Conservation (phyloP, 176 grass and related monocot species). For the Musa itinerans region DNA sequence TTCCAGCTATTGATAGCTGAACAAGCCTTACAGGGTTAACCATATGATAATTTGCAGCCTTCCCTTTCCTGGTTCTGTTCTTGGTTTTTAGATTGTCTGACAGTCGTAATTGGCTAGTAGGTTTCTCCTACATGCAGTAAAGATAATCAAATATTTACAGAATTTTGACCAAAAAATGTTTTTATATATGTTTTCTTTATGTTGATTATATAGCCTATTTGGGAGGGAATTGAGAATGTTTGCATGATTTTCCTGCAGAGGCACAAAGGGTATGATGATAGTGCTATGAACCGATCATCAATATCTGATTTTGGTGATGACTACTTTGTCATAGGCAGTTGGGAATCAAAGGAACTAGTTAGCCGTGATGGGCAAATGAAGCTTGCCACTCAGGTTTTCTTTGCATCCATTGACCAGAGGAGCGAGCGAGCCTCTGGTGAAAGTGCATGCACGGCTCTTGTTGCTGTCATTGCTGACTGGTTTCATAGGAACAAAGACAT, state of each 20-base stretch:
- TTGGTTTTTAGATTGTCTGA: neutral
- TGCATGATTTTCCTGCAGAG: constrained; percentile 41
- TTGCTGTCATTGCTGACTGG: constrained; percentile 17
- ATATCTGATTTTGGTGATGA: constrained; percentile 78
- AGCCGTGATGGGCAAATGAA: constrained; percentile 17
- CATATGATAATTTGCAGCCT: neutral
- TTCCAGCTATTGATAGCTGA: too few relatives aligned
- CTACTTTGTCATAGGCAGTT: constrained; percentile 66
- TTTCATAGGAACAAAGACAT: constrained; percentile 5
- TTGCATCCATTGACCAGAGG: constrained; percentile 23
- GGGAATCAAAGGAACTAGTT: constrained; percentile 10
- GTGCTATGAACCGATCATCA: constrained; percentile 28
- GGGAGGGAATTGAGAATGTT: constrained; percentile 15
- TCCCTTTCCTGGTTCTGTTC: neutral
- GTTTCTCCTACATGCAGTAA: neutral
- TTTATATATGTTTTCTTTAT: neutral
- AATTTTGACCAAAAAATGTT: neutral
- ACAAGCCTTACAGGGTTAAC: too few relatives aligned
- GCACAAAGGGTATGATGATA: constrained; percentile 33
- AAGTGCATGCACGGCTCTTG: constrained; percentile 23
- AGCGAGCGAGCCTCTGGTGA: constrained; percentile 13
- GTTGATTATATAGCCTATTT: neutral
- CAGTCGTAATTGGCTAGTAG: neutral
- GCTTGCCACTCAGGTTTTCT: constrained; percentile 12
- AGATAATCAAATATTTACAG: neutral